These are phyloP conservation scores for Nigrospora osmanthi DNA, from an alignment of 2,329 filamentous ascomycete genomes.

Conservation along the genomic window DNA sequence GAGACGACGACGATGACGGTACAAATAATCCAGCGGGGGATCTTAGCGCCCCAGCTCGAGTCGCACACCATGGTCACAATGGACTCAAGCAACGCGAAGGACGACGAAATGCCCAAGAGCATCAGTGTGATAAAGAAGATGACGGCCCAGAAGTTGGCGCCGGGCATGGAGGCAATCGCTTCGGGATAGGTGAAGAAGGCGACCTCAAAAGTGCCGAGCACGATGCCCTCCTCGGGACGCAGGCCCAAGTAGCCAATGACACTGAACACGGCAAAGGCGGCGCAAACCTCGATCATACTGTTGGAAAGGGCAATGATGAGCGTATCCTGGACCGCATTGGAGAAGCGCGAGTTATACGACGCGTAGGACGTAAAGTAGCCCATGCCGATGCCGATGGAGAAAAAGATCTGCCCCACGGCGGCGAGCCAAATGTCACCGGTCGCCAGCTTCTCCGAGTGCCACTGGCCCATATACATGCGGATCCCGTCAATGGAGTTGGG, in stretches of 20 bases:
- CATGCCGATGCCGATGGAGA: slow-evolving; percentile 50
- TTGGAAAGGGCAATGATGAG: slow-evolving; percentile 47
- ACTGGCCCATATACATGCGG: slow-evolving; percentile 34
- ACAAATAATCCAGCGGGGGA: slow-evolving; percentile 38
- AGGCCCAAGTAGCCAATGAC: slow-evolving; percentile 39
- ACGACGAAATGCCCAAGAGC: slow-evolving; percentile 48
- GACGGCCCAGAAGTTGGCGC: slow-evolving; percentile 50
- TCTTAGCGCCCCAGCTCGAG: slow-evolving; percentile 29
- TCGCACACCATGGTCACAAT: slow-evolving; percentile 46
- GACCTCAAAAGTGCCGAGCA: slow-evolving; percentile 46
- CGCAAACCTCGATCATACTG: slow-evolving; percentile 47
- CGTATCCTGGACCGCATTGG: slow-evolving; percentile 52
- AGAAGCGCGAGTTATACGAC: slow-evolving; percentile 48
- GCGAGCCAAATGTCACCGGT: slow-evolving; percentile 48
- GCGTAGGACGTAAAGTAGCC: slow-evolving; percentile 52
- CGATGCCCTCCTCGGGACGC: slow-evolving; percentile 25
- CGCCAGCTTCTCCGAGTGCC: slow-evolving; percentile 40
- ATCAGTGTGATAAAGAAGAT: slow-evolving; percentile 50
- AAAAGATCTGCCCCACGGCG: slow-evolving; percentile 52
- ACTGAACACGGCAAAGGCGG: slow-evolving; percentile 40
- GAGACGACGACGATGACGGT: slow-evolving; percentile 38
- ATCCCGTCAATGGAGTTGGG: slow-evolving; percentile 45
- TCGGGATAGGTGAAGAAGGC: slow-evolving; percentile 51
- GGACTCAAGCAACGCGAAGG: slow-evolving; percentile 52
- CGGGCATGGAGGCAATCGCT: slow-evolving; percentile 47